Conservation (phyloP, 768 basidiomycete genomes). For the Leccinum subgranulosum region DNA sequence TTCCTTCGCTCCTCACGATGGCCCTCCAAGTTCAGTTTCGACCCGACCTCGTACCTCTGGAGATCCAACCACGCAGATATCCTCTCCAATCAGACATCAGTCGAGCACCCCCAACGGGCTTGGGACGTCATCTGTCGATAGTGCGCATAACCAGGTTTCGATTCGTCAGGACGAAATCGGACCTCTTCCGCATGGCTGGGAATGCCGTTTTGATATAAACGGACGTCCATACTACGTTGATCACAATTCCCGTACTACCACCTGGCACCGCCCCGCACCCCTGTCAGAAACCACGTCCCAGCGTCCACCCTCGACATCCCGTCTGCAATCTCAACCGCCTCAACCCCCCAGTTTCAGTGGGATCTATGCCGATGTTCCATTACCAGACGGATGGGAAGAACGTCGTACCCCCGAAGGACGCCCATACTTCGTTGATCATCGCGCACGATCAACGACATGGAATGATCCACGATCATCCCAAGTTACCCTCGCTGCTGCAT, state of each 20-base stretch:
- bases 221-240: conserved; percentile 85
- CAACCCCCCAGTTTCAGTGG: conserved; percentile 30
- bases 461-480: conserved; percentile 71
- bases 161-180: conserved; percentile 55
- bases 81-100: conserved; percentile 15
- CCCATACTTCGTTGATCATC: conserved; percentile 74
- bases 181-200: conserved; percentile 78
- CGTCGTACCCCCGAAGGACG: conserved; percentile 86
- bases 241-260: conserved; percentile 76
- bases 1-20: conserved; percentile 13
- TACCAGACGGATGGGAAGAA: conserved; percentile 92
- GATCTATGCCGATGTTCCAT: conserved; percentile 57
- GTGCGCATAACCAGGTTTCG: conserved; percentile 3
- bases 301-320: conserved; percentile 11
- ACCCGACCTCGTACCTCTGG: conserved; percentile 16
- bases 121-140: conserved; percentile 1
- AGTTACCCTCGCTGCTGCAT: conserved; percentile 44
- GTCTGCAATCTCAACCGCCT: conserved; percentile 19
- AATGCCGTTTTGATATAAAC: conserved; percentile 64
- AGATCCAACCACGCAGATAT: conserved; percentile 9
- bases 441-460: conserved; percentile 86
- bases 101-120: conserved; percentile 8
- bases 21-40: conserved; percentile 5
- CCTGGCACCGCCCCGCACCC: conserved; percentile 62
- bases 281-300: conserved; percentile 23